phyloP scores from a whole-genome alignment of 2,329 filamentous ascomycete species.

The Geosmithia flava region DNA sequence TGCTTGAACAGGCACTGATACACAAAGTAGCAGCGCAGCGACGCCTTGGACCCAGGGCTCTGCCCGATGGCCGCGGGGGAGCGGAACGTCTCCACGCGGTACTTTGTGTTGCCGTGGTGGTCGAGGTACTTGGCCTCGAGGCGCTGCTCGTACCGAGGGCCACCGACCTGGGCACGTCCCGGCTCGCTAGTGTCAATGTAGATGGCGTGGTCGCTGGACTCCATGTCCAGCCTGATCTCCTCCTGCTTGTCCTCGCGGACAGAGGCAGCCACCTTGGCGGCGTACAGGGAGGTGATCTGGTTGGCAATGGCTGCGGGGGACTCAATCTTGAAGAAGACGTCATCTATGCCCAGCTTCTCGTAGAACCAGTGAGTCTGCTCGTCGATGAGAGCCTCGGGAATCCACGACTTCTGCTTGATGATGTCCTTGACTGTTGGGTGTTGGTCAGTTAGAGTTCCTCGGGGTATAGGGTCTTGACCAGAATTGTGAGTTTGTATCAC shows the following conservation, averaged over 20 bases:
- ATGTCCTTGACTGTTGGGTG: conserved; percentile 58
- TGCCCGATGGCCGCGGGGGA: conserved; percentile 70
- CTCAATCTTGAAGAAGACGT: conserved; percentile 95
- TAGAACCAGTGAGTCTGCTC: conserved; percentile 94
- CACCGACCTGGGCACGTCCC: conserved; percentile 61
- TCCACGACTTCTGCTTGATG: conserved; percentile 70
- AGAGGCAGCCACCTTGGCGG: conserved; percentile 89
- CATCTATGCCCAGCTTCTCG: conserved; percentile 91
- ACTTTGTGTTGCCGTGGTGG: conserved; percentile 58
- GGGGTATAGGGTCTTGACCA: too few species aligned
- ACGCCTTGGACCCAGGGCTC: conserved; percentile 57
- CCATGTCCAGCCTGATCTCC: conserved; percentile 92
- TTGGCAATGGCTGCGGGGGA: conserved; percentile 75
- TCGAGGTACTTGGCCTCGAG: conserved; percentile 95
- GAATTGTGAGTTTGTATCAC: background rate
- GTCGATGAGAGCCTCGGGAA: conserved; percentile 72
- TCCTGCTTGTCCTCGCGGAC: conserved; percentile 87
- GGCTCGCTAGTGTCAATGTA: conserved; percentile 97
- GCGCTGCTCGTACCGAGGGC: conserved; percentile 85
- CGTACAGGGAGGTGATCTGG: conserved; percentile 92
- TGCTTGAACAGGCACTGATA: conserved; percentile 92
- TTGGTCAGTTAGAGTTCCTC: too few species aligned
- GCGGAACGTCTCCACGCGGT: conserved; percentile 94
- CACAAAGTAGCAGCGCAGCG: conserved; percentile 94
- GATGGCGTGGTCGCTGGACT: conserved; percentile 86